phyloP scores from a whole-genome alignment of 257 asterid genomes.

The Nyctanthes arbortristis region DNA sequence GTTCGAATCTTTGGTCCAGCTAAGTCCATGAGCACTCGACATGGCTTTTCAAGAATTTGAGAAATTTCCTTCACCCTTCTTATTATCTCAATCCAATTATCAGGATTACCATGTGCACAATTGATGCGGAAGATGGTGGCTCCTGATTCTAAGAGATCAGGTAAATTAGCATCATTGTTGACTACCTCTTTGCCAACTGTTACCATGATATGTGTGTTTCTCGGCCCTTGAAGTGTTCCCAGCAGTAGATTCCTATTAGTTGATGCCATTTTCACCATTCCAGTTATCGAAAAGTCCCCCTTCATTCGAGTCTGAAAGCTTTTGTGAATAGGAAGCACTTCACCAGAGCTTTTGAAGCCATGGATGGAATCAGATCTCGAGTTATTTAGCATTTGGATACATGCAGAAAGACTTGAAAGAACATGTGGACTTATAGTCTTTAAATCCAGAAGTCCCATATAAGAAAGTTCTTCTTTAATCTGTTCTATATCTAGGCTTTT shows the following conservation, averaged over 20 bases:
- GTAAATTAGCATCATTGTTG: conserved; percentile 43
- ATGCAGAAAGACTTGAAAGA: conserved; percentile 63
- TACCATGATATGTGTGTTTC: conserved; percentile 66
- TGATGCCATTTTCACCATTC: conserved; percentile 46
- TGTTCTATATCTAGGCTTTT: conserved; percentile 55
- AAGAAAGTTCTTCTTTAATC: conserved; percentile 58
- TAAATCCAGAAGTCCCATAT: conserved; percentile 52
- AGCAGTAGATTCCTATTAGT: conserved; percentile 47
- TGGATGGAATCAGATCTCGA: conserved; percentile 39
- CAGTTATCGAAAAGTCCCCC: conserved; percentile 40
- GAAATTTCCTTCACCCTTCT: conserved; percentile 48
- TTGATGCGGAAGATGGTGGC: conserved; percentile 64
- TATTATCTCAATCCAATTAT: conserved; percentile 58
- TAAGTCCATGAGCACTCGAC: conserved; percentile 74
- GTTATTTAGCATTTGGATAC: conserved; percentile 47
- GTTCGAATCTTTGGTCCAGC: conserved; percentile 86
- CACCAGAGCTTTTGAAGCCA: conserved; percentile 23
- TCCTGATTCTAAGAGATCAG: conserved; percentile 60
- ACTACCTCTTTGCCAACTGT: conserved; percentile 64
- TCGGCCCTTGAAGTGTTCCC: conserved; percentile 51
- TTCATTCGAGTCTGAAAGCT: conserved; percentile 31
- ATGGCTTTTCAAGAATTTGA: conserved; percentile 65
- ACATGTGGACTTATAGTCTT: conserved; percentile 56
- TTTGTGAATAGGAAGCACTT: conserved; percentile 32
- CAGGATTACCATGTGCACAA: conserved; percentile 74